Percentiles rank a stretch among this genome's conserved stretches.
Evolutionary conservation across 2,329 filamentous ascomycete species (phyloP).

Genomic region (Dichotomopilus funicola): DNA sequence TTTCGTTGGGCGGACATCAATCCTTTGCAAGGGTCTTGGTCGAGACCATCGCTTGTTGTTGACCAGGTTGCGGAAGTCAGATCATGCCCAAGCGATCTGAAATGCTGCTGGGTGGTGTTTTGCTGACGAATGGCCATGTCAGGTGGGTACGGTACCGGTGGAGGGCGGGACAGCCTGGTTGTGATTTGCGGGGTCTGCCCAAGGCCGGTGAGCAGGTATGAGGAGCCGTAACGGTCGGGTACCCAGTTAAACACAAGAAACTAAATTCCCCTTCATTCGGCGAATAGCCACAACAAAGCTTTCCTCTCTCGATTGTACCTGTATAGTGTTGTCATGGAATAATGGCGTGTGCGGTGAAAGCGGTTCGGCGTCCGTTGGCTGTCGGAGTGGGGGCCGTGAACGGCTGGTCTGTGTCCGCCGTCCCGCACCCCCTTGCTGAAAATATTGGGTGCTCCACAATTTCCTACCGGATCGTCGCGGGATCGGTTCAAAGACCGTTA

Average conservation of each 20-base stretch:
- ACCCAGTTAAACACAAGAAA: no score
- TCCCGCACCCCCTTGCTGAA: not conserved
- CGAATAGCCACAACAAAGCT: no score
- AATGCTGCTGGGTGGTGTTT: not conserved
- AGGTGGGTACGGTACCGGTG: no score
- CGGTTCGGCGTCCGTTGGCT: not conserved
- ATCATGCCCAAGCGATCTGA: conserved; percentile 15
- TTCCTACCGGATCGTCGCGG: not conserved
- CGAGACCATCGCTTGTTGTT: not conserved
- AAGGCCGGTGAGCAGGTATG: no score
- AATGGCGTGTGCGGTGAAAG: not conserved
- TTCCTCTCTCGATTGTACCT: no score
- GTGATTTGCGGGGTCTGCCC: no score
- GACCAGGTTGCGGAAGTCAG: conserved; percentile 12
- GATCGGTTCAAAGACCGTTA: not conserved
- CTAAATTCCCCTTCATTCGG: no score
- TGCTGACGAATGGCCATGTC: no score
- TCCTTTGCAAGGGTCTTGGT: not conserved
- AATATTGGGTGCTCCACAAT: not conserved
- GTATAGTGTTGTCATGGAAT: not conserved
- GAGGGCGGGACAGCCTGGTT: no score
- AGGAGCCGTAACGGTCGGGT: no score
- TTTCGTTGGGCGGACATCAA: not conserved
- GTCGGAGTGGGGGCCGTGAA: conserved; percentile 10
- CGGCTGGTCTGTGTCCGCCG: conserved; percentile 18